phyloP scores from a whole-genome alignment of 768 basidiomycete genomes.

The Podaxis mareebaensis region DNA sequence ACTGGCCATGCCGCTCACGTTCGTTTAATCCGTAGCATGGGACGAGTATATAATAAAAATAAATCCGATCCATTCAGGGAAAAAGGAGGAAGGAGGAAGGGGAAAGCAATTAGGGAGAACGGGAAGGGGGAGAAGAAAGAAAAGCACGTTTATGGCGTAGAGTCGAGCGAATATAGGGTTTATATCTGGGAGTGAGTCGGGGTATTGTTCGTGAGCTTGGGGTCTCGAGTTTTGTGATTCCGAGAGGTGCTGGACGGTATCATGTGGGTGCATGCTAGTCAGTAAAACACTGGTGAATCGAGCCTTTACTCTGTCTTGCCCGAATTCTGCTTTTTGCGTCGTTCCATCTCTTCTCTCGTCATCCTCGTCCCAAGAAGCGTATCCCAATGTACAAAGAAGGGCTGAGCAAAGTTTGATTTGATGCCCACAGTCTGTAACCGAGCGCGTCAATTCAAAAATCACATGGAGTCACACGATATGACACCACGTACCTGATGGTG shows the following conservation, averaged over 20 bases:
- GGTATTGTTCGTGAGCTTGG: neutral
- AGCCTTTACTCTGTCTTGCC: constrained; percentile 29
- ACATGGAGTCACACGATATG: constrained; percentile 1
- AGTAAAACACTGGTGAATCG: no score
- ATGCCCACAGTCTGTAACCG: constrained; percentile 67
- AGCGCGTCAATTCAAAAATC: constrained; percentile 2
- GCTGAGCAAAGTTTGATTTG: constrained; percentile 94
- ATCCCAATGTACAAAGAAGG: constrained; percentile 97
- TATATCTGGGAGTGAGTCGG: neutral
- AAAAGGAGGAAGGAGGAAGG: no score
- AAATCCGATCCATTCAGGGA: no score
- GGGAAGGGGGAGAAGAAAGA: neutral
- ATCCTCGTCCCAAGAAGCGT: constrained; percentile 78
- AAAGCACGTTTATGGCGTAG: neutral
- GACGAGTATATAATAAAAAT: no score
- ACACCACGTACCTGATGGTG: constrained; percentile 80
- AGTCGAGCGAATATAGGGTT: neutral
- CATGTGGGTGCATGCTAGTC: neutral
- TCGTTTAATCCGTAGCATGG: no score
- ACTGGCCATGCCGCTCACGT: no score
- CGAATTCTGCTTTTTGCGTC: constrained; percentile 39
- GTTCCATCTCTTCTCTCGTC: constrained; percentile 68
- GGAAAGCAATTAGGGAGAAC: no score
- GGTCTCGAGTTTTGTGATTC: neutral
- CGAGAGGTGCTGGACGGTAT: neutral